These are phyloP conservation scores for Podospora anserina DNA, from an alignment of 495 filamentous ascomycete genomes.

Conservation along the genomic window DNA sequence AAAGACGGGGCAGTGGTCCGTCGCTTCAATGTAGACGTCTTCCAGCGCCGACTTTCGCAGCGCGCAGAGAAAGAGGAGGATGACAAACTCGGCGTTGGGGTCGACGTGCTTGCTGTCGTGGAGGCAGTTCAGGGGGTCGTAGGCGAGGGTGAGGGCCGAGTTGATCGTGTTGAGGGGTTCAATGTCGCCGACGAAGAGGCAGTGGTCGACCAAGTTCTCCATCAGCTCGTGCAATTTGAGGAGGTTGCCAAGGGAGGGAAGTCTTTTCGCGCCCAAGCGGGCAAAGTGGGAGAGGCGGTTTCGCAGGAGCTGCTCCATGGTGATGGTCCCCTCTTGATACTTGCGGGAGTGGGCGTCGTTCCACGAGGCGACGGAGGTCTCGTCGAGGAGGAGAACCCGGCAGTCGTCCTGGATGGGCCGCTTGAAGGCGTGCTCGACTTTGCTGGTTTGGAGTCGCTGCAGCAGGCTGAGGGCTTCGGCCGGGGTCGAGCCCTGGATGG, in stretches of 20 bases:
- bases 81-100: slow-evolving; percentile 24
- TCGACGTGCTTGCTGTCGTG: slow-evolving; percentile 22
- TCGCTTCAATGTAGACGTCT: slow-evolving; percentile 29
- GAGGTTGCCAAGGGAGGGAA: slow-evolving; percentile 14
- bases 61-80: slow-evolving; percentile 25
- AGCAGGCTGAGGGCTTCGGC: slow-evolving; percentile 23
- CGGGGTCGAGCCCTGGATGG: slow-evolving; percentile 24
- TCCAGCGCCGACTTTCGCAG: slow-evolving; percentile 27
- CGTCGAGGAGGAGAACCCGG: slow-evolving; percentile 16
- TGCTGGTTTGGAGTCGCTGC: slow-evolving; percentile 20
- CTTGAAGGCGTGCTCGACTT: slow-evolving; percentile 17
- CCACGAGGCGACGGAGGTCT: slow-evolving; percentile 18
- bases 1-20: slow-evolving; percentile 31
- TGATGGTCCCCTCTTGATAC: slow-evolving; percentile 17
- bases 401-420: slow-evolving; percentile 22
- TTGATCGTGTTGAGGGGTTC: slow-evolving; percentile 15
- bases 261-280: slow-evolving; percentile 9
- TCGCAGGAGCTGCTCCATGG: slow-evolving; percentile 18
- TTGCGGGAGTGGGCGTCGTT: slow-evolving; percentile 22
- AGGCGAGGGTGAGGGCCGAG: slow-evolving; percentile 16
- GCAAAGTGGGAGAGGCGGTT: slow-evolving; percentile 16
- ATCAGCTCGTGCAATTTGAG: slow-evolving; percentile 5
- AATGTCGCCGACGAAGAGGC: slow-evolving; percentile 18
- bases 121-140: slow-evolving; percentile 14
- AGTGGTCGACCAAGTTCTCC: slow-evolving; percentile 10